These are phyloP conservation scores for Lasiodiplodia sp. DNA, from an alignment of 2,329 filamentous ascomycete genomes.

Conservation along the genomic window DNA sequence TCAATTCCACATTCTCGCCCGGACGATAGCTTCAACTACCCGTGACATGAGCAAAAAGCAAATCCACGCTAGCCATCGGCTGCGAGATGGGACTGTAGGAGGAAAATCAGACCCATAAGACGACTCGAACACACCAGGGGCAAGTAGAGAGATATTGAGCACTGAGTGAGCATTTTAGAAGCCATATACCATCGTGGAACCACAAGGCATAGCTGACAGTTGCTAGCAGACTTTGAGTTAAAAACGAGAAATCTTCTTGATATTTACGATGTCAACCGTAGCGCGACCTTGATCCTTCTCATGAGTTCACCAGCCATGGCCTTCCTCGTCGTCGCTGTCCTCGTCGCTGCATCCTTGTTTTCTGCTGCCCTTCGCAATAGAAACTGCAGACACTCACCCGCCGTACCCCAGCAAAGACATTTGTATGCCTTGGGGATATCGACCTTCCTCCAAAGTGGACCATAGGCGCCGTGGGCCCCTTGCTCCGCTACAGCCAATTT, in stretches of 20 bases:
- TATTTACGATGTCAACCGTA: conserved; percentile 4
- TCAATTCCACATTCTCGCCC: too few relatives aligned
- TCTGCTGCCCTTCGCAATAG: conserved; percentile 64
- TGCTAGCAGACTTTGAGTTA: background rate
- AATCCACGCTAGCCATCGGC: too few relatives aligned
- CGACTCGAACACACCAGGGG: too few relatives aligned
- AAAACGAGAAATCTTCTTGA: background rate
- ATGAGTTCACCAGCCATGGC: conserved; percentile 61
- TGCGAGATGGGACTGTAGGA: too few relatives aligned
- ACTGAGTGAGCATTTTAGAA: too few relatives aligned
- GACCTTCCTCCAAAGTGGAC: conserved; percentile 17
- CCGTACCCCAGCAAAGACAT: conserved; percentile 63
- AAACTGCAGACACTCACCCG: conserved; percentile 81
- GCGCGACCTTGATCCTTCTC: background rate
- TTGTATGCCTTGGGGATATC: conserved; percentile 51
- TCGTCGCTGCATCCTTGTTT: conserved; percentile 66
- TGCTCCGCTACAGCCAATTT: conserved; percentile 55
- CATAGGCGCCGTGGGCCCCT: conserved; percentile 62
- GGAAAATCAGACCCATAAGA: too few relatives aligned
- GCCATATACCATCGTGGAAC: too few relatives aligned
- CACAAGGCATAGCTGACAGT: background rate
- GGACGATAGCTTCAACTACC: too few relatives aligned
- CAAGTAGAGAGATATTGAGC: too few relatives aligned
- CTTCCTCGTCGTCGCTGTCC: conserved; percentile 59
- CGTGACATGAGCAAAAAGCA: too few relatives aligned